Evolutionary conservation across 805 yeast species (phyloP).

Genomic region (Teunomyces aglyptinius): DNA sequence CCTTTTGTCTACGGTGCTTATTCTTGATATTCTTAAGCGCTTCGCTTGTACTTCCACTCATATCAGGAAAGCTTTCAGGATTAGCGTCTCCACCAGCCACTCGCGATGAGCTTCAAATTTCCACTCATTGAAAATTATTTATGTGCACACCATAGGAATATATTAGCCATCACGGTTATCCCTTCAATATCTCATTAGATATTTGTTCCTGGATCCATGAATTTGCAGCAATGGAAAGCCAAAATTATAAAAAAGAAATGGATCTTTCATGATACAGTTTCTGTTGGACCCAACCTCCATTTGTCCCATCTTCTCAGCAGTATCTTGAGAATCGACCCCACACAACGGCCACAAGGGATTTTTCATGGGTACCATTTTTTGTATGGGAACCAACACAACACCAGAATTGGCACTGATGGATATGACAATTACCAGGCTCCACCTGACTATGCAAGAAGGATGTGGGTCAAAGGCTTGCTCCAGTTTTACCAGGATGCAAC

Average conservation of each 20-base stretch:
- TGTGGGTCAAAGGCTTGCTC: conserved; percentile 80
- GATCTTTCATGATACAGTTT: conserved; percentile 19
- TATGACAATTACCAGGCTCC: conserved; percentile 82
- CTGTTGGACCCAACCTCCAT: conserved; percentile 20
- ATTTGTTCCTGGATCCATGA: not conserved
- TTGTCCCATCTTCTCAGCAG: conserved; percentile 9
- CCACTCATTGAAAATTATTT: not conserved
- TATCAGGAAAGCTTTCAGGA: conserved; percentile 5
- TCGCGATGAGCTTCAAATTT: conserved; percentile 8
- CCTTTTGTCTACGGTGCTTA: conserved; percentile 75
- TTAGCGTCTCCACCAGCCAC: not conserved
- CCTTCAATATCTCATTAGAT: no score
- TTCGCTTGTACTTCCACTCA: conserved; percentile 25
- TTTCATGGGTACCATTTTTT: conserved; percentile 60
- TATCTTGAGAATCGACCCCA: not conserved
- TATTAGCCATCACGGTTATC: no score
- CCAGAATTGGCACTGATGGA: conserved; percentile 63
- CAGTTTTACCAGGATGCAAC: conserved; percentile 22
- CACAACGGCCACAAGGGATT: not conserved
- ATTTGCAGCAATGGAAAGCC: conserved; percentile 18
- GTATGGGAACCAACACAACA: conserved; percentile 59
- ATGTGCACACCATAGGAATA: not conserved
- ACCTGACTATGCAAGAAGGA: conserved; percentile 49
- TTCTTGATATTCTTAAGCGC: conserved; percentile 55
- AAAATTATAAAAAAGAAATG: conserved; percentile 15